These are phyloP conservation scores for Coccomyxa sp. DNA, from an alignment of 139 green algal species.

Conservation along the genomic window DNA sequence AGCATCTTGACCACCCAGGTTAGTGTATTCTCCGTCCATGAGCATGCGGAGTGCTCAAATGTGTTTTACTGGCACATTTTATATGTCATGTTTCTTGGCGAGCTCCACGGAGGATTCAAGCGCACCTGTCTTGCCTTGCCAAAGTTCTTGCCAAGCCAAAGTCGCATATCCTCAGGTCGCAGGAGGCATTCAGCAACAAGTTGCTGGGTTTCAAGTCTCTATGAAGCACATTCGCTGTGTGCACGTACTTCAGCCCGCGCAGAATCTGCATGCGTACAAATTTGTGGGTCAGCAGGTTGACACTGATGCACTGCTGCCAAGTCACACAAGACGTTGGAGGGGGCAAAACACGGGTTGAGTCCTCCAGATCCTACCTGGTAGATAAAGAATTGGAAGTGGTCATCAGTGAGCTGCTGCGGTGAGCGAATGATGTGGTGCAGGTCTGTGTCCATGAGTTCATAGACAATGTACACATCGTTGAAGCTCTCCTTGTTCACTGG, in stretches of 20 bases:
- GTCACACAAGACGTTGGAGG: not conserved
- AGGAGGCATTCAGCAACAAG: constrained; percentile 94
- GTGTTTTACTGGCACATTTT: too few relatives aligned
- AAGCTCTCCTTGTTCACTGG: constrained; percentile 22
- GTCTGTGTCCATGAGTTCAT: constrained; percentile 99
- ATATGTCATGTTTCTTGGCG: too few relatives aligned
- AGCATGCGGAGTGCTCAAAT: too few relatives aligned
- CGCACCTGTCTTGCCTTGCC: too few relatives aligned
- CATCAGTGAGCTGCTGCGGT: constrained; percentile 87
- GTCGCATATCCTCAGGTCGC: constrained; percentile 97
- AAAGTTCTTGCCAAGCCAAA: constrained; percentile 91
- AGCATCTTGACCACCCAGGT: not conserved
- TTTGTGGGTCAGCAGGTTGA: not conserved
- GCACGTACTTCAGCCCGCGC: constrained; percentile 87
- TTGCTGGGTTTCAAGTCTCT: constrained; percentile 97
- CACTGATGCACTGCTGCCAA: not conserved
- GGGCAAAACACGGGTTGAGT: not conserved
- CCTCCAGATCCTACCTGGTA: constrained; percentile 74
- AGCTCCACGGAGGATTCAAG: too few relatives aligned
- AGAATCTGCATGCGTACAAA: constrained; percentile 58
- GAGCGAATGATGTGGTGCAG: constrained; percentile 99
- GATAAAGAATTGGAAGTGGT: constrained; percentile 99
- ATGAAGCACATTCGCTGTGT: constrained; percentile 87
- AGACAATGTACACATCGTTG: constrained; percentile 44
- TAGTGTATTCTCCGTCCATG: too few relatives aligned